Conservation (phyloP, 31 red algal genomes). For the Bonnemaisonia californica region DNA sequence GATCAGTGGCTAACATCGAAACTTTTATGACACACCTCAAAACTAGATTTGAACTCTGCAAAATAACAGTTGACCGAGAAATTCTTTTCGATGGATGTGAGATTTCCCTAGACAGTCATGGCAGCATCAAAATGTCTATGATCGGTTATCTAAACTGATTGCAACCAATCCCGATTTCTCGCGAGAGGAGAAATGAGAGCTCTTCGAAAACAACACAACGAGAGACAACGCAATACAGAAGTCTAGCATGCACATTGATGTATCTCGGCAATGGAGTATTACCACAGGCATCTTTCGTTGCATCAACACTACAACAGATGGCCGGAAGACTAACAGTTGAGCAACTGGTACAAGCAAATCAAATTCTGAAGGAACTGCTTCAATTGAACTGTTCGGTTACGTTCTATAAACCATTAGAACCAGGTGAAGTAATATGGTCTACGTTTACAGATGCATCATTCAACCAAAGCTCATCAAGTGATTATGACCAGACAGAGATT, state of each 20-base stretch:
- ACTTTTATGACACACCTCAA: slow-evolving; percentile 3
- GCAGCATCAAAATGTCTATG: slow-evolving; percentile 2
- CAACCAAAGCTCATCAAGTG: neutral
- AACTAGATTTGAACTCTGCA: slow-evolving; percentile 33
- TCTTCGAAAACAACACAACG: neutral
- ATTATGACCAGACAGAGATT: neutral
- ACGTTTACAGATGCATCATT: neutral
- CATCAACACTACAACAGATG: neutral
- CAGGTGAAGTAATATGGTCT: too few species aligned
- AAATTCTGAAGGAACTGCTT: neutral
- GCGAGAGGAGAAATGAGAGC: neutral
- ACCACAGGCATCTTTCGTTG: neutral
- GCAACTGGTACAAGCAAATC: neutral
- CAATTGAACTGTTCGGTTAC: neutral
- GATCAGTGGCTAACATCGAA: slow-evolving; percentile 4
- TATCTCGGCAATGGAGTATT: neutral
- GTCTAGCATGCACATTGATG: neutral
- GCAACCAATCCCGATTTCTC: neutral
- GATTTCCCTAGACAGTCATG: neutral
- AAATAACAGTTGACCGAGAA: slow-evolving; percentile 24
- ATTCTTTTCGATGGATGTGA: slow-evolving; percentile 30
- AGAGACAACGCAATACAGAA: neutral
- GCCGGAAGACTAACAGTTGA: neutral
- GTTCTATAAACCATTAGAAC: too few species aligned
- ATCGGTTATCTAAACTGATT: neutral